These are phyloP conservation scores for Rhodotorula sp. DNA, from an alignment of 1,284 basidiomycete species.

Conservation along the genomic window DNA sequence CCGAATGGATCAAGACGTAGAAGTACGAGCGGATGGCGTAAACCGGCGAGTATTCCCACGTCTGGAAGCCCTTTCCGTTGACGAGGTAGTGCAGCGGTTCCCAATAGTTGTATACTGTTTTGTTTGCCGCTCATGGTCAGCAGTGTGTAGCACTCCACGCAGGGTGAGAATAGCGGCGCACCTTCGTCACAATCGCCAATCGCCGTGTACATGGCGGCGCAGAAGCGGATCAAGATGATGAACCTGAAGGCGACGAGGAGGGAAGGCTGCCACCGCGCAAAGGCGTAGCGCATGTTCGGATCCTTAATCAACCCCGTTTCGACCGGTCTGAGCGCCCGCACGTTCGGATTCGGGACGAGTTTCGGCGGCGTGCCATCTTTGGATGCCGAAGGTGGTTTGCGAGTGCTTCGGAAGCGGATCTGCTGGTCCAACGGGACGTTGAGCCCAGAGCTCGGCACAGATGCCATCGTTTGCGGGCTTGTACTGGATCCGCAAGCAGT, in stretches of 20 bases:
- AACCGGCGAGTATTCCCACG: slow-evolving; percentile 91
- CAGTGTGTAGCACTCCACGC: not conserved
- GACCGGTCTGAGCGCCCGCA: slow-evolving; percentile 19
- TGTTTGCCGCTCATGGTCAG: not conserved
- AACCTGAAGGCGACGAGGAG: slow-evolving; percentile 79
- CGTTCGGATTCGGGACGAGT: slow-evolving; percentile 16
- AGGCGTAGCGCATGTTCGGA: slow-evolving; percentile 42
- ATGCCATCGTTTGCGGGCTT: not conserved
- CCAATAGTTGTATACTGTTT: slow-evolving; percentile 93
- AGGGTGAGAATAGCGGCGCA: slow-evolving; percentile 48
- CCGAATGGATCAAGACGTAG: slow-evolving; percentile 73
- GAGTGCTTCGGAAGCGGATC: slow-evolving; percentile 28
- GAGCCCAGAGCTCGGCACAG: slow-evolving; percentile 23
- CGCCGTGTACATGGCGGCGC: slow-evolving; percentile 85
- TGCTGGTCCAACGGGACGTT: slow-evolving; percentile 36
- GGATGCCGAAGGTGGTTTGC: not conserved
- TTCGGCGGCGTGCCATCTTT: not conserved
- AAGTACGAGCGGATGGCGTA: slow-evolving; percentile 93
- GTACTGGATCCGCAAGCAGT: no score
- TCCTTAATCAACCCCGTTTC: slow-evolving; percentile 35
- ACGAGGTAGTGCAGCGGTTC: slow-evolving; percentile 87
- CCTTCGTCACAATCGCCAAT: slow-evolving; percentile 98
- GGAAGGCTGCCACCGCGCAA: slow-evolving; percentile 75
- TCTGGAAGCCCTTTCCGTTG: slow-evolving; percentile 71
- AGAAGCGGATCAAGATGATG: slow-evolving; percentile 73